Evolutionary conservation across 768 basidiomycete species (phyloP), one percentile per base, ranked within the genome.

Genomic region (Phylloporus sp.): DNA sequence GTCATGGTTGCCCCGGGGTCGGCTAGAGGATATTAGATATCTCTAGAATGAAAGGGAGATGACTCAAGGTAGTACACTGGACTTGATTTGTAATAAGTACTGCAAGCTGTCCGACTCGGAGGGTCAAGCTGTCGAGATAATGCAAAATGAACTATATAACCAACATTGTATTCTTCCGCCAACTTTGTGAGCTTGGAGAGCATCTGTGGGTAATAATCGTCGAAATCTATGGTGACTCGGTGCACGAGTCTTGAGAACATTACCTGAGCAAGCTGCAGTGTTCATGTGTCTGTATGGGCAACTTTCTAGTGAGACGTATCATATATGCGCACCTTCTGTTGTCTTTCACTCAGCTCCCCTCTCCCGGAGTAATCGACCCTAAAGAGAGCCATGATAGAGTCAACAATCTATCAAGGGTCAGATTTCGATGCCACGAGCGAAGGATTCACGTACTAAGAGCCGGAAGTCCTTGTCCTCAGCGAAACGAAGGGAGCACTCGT

Each of bases 371-470:
- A 98, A 66, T 98, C 94, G 35, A 92, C 89, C 17, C 92, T 81
- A 66, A 98, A 98, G 6, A 95, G 76, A 23, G 94, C 95, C 90
- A 98, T 95, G 50, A 97, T 94, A 57, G 90, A 93, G 63, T 97
- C 95, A 28, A 97, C 79, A 48, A 97, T 92, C 86, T 95, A 59
- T 6, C 28, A 22, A 47, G 20, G 20, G 29, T 67, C 33, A 62
- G 41, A 39, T 17, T 8, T 15, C 10, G 18, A 37, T 20, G 8
- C 42, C 2, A 24, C 13, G 18, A 7, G 11, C 15, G n/a, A 28
- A 3, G 39, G n/a, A 9, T 11, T 29, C 48, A 49, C 59, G 24
- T 57, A 85, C 86, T 59, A 90, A 67, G 23, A 89, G 73, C 38
- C 82, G 73, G 57, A 82, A 91, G 58, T 88, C 85, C 59, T 87